phyloP scores from a whole-genome alignment of 129 eudicot species.

The Lonicera japonica region DNA sequence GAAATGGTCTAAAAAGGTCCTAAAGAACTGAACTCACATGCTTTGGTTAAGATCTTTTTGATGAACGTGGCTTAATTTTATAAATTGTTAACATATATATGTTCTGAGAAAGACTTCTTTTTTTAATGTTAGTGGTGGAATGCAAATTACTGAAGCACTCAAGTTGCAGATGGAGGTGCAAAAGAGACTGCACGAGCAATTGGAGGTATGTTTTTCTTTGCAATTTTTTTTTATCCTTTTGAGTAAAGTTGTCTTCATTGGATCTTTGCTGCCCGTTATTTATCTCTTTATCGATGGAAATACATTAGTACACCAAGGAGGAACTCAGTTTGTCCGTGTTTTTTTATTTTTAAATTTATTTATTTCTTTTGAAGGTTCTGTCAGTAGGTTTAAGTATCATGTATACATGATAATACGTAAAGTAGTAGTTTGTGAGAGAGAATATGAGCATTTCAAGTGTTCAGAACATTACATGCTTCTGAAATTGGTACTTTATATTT shows the following conservation, averaged over 20 bases:
- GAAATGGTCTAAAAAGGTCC: not conserved
- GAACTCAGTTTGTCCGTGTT: no score
- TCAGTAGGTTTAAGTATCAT: no score
- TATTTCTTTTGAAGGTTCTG: no score
- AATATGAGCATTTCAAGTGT: no score
- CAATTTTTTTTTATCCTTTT: not conserved
- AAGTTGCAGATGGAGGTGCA: conserved; percentile 95
- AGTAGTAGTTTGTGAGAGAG: no score
- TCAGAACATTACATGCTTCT: no score
- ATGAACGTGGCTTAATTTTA: not conserved
- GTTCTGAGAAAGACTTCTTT: conserved; percentile 1
- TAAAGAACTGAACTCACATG: not conserved
- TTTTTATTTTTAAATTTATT: no score
- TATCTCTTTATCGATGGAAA: no score
- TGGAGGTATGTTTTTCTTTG: conserved; percentile 48
- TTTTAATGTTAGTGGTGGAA: conserved; percentile 38
- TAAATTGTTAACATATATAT: not conserved
- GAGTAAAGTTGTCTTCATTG: not conserved
- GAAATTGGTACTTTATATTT: no score
- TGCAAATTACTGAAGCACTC: conserved; percentile 80
- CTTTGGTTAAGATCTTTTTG: not conserved
- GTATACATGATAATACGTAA: no score
- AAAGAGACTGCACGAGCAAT: conserved; percentile 78
- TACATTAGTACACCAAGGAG: no score
- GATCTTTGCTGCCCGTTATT: not conserved